phyloP scores from a whole-genome alignment of 257 asterid species.

The Cruciata laevipes region DNA sequence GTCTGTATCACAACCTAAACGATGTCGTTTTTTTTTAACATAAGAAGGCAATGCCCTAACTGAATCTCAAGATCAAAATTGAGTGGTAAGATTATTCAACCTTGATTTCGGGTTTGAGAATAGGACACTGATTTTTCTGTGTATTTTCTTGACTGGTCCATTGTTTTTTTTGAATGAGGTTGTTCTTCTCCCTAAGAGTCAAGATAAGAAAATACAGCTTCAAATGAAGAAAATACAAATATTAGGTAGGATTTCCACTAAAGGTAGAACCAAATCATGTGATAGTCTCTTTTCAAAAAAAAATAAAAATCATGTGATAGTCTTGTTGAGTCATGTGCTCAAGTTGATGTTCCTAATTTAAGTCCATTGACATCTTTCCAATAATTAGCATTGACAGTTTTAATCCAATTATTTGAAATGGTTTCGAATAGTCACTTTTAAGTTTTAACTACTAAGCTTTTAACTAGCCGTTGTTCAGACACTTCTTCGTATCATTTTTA shows the following conservation, averaged over 20 bases:
- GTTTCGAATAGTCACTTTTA: background rate
- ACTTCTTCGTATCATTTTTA: no score
- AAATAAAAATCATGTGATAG: background rate
- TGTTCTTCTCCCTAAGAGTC: background rate
- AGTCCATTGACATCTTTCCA: conserved; percentile 1
- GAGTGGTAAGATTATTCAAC: background rate
- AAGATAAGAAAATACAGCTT: background rate
- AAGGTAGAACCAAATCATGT: background rate
- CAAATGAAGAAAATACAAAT: background rate
- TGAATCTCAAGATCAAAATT: background rate
- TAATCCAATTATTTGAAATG: background rate
- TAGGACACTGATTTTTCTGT: background rate
- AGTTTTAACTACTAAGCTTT: background rate
- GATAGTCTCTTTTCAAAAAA: no score
- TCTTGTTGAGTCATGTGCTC: background rate
- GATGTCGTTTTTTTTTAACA: background rate
- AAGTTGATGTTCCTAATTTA: background rate
- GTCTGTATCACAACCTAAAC: background rate
- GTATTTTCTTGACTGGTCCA: background rate
- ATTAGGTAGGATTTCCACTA: background rate
- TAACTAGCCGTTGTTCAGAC: background rate
- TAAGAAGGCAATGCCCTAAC: background rate
- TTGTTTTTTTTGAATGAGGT: background rate
- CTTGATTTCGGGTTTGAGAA: conserved; percentile 2
- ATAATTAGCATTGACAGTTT: background rate